Conservation (phyloP, 108 stramenopile genomes). For the Cyclotella distinguenda region DNA sequence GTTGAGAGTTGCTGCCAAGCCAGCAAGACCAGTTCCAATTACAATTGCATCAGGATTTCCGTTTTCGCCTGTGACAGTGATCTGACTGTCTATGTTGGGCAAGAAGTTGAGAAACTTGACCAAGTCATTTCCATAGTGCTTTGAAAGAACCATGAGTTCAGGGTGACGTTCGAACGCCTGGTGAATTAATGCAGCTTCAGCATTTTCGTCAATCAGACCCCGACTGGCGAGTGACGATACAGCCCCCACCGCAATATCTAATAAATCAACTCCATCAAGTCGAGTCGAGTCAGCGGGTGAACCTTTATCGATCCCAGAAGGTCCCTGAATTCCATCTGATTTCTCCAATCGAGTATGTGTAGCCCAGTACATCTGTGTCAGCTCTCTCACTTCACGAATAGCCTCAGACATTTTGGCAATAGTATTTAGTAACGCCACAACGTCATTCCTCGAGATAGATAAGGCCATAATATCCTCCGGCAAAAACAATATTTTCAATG, state of each 20-base stretch:
- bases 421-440: conserved; percentile 89
- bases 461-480: conserved; percentile 46
- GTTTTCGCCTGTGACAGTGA: conserved; percentile 9
- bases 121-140: conserved; percentile 69
- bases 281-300: conserved; percentile 6
- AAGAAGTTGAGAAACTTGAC: conserved; percentile 60
- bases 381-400: conserved; percentile 71
- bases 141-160: conserved; percentile 71
- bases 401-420: conserved; percentile 81
- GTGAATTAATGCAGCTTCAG: conserved; percentile 67
- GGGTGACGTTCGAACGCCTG: conserved; percentile 68
- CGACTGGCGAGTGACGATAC: conserved; percentile 57
- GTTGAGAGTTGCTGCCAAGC: conserved; percentile 81
- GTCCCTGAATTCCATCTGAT: conserved; percentile 25
- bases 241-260: conserved; percentile 75
- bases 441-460: conserved; percentile 77
- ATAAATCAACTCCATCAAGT: conserved; percentile 37
- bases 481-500: conserved; percentile 89
- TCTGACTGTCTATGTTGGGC: conserved; percentile 47
- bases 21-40: conserved; percentile 89
- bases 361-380: conserved; percentile 78
- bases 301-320: neutral
- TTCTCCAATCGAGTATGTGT: conserved; percentile 43
- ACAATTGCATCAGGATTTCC: conserved; percentile 86
- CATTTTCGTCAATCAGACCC: conserved; percentile 55